These are phyloP conservation scores for Butyriboletus loyo DNA, from an alignment of 768 basidiomycete genomes.

Conservation along the genomic window DNA sequence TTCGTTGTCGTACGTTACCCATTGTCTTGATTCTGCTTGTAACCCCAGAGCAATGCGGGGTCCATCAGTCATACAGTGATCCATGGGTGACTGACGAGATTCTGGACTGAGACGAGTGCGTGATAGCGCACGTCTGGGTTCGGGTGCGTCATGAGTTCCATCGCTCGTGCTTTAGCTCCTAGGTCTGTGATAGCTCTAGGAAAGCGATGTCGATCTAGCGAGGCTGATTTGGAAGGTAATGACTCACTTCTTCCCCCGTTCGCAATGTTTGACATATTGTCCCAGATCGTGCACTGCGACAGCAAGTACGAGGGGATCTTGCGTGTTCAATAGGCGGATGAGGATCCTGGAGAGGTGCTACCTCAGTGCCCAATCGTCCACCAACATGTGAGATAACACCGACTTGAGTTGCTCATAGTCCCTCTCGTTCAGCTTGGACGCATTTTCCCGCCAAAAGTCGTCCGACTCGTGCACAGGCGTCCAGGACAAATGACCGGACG, in stretches of 20 bases:
- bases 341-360: constrained; percentile 52
- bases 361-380: neutral
- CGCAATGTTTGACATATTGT: constrained; percentile 89
- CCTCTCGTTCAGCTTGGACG: constrained; percentile 77
- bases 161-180: constrained; percentile 81
- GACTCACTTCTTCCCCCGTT: constrained; percentile 86
- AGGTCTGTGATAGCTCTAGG: constrained; percentile 75
- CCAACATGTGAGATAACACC: neutral
- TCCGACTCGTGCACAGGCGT: constrained; percentile 95
- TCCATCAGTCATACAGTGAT: constrained; percentile 35
- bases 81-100: constrained; percentile 91
- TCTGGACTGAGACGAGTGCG: constrained; percentile 86
- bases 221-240: neutral
- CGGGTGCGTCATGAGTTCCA: constrained; percentile 90
- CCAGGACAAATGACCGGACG: constrained; percentile 91
- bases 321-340: constrained; percentile 63
- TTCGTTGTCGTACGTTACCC: constrained; percentile 2
- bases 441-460: constrained; percentile 98
- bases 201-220: neutral
- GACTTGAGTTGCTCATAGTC: constrained; percentile 86
- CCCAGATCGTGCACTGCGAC: constrained; percentile 94
- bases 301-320: constrained; percentile 76
- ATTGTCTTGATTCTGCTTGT: neutral
- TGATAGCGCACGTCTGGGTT: constrained; percentile 91
- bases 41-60: neutral